Evolutionary conservation across 768 basidiomycete genomes (phyloP).

Genomic region (Nidula microcarpa): DNA sequence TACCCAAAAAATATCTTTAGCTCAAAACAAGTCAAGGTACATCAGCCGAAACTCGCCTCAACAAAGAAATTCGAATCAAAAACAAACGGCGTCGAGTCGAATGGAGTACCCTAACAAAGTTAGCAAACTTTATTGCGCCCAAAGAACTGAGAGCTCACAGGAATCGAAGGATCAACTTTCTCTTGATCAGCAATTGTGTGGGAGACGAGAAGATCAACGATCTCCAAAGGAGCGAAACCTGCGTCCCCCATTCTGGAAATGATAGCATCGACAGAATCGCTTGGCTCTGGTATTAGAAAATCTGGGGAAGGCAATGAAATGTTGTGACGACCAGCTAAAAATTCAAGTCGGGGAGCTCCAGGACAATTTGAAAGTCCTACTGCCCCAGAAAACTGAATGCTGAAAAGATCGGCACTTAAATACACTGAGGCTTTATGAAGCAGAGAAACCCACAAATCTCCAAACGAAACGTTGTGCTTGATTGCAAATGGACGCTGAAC

Average conservation of each 20-base stretch:
- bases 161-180: slow-evolving; percentile 16
- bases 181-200: slow-evolving; percentile 20
- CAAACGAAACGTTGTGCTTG: slow-evolving; percentile 25
- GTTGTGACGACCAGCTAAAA: slow-evolving; percentile 32
- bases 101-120: slow-evolving; percentile 16
- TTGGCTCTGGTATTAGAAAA: slow-evolving; percentile 30
- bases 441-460: slow-evolving; percentile 26
- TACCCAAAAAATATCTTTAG: slow-evolving; percentile 3
- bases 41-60: slow-evolving; percentile 10
- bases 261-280: slow-evolving; percentile 18
- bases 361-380: slow-evolving; percentile 33
- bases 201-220: slow-evolving; percentile 29
- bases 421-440: background rate
- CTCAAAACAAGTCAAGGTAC: background rate
- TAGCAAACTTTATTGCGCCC: slow-evolving; percentile 2
- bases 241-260: slow-evolving; percentile 27
- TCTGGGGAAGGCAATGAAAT: slow-evolving; percentile 20
- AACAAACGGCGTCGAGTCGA: slow-evolving; percentile 23
- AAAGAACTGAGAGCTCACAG: slow-evolving; percentile 3
- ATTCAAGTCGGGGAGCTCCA: slow-evolving; percentile 32
- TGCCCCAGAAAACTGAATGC: slow-evolving; percentile 30
- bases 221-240: slow-evolving; percentile 25
- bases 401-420: background rate
- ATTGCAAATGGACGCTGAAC: slow-evolving; percentile 23
- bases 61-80: slow-evolving; percentile 29